phyloP scores from a whole-genome alignment of 768 basidiomycete species.

The Pleurotus pulmonarius region DNA sequence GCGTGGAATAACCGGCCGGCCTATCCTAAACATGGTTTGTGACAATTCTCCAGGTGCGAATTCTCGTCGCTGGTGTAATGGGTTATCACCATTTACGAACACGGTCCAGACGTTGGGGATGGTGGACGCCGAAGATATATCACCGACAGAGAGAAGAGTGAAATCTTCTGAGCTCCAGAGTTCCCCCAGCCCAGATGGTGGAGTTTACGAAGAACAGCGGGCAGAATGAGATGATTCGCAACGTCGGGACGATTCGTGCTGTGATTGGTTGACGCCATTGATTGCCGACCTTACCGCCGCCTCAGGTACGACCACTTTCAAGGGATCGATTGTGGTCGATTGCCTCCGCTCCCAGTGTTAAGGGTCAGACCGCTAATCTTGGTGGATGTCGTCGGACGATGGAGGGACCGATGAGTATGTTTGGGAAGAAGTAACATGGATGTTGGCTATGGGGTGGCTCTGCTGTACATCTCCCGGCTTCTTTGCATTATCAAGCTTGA shows the following conservation, averaged over 20 bases:
- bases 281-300: constrained; percentile 1
- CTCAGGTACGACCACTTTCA: constrained; percentile 1
- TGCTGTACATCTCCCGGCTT: background rate
- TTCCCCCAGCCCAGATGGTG: background rate
- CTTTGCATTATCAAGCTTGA: background rate
- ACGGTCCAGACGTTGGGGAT: background rate
- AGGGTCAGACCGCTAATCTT: background rate
- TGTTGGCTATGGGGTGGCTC: background rate
- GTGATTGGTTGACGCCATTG: constrained; percentile 4
- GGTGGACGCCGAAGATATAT: background rate
- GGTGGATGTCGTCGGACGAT: background rate
- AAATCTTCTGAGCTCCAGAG: no score
- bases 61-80: no score
- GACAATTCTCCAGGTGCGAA: background rate
- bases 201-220: background rate
- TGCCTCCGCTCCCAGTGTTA: background rate
- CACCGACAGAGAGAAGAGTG: background rate
- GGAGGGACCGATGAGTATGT: background rate
- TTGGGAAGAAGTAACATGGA: background rate
- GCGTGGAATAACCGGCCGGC: no score
- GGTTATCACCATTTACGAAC: no score
- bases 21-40: no score
- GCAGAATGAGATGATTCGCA: background rate
- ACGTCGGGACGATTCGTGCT: background rate
- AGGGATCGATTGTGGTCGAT: background rate